Evolutionary conservation across 352 stramenopile genomes (phyloP), one percentile per base, ranked within the genome.

Genomic region (Globisporangium acanthophoron): DNA sequence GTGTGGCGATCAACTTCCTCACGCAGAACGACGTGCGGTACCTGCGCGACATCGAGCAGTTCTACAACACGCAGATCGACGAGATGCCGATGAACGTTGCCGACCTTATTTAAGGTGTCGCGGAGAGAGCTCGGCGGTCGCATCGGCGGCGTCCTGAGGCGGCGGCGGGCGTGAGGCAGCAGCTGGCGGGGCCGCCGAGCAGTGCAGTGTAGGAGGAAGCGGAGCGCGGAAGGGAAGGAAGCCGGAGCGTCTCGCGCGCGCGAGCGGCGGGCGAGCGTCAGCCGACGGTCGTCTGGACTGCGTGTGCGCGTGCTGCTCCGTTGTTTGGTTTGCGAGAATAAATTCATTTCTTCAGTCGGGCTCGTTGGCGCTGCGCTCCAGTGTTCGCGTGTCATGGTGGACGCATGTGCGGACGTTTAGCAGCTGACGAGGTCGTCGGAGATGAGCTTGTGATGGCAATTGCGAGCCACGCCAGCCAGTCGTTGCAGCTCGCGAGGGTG

Each of bases 1-100:
- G 98, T 92, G 97, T 99, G 53, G 97, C 97, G 59, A 99, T 99
- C 84, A 99, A 99, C 92, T 99, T 99, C 77, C 76, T 99, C 66
- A 98, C 96, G 59, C 85, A 98, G 74, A 97, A 94, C 66, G 97
- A 99, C 79, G 94, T 98, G 66, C 90, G 94, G 82, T 99, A 99
- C 80, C 80, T 99, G 64, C 90, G 94, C 75, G 97, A 99, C 83
- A 99, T 99, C 74, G 97, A 99, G 83, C 83, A 98, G 77, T 99
- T 99, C 85, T 99, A 99, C 91, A 98, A 97, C 73, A 99, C 97
- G 61, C 91, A 99, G 72, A 99, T 99, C 73, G 93, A 97, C 66
- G 97, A 99, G 82, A 99, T 99, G 95, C 97, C 97, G 61, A 98
- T 98, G 86, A 98, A 99, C 80, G 96, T 99, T 61, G 95, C 92